Base-by-base conservation (phyloP, 2,329 filamentous ascomycete genomes). In the Aaosphaeria pasadenensis region DNA sequence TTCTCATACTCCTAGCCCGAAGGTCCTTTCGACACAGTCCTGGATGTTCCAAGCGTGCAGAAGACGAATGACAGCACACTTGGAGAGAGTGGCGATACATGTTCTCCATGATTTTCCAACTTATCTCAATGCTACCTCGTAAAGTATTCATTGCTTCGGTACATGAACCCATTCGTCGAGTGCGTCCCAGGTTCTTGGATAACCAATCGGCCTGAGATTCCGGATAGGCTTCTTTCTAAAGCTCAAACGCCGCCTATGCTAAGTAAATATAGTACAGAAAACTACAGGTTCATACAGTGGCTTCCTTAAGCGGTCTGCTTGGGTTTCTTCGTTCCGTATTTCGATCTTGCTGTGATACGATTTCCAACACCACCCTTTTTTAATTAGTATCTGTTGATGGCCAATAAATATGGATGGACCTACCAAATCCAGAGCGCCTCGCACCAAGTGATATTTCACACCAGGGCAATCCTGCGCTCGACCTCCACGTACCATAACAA, bases 321-420 rank as follows among this genome's bases (percentile, higher is more conserved):
- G 0, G 94, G 92, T 78, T 96, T 97, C 85, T 99, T 99, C 43
- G 94, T 95, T 52, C 94, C 94, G 69, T 96, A 99, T 75, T 99
- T 99, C 65, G 91, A 96, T 64, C 94, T 82, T 71, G 88, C 90
- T 24, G 86, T 89, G 64, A 87, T 82, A 59, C 94, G 81, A 70
- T 85, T 94, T 24, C 85, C 86, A 56, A 99, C 94, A 78, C 94
- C 94, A 66, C 90, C 90, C 92, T 96, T 55, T 9, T 51, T 9
- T 24, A 24, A 6, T 11, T 40, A 49, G 69, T 57, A 71, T 65
- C 45, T 11, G 9, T 30, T 7, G 32, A 6, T 32, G 38, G n/a
- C 9, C 4, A 13, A 38, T 6, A 33, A 3, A n/a, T 88, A 2
- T 9, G 33, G n/a, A n/a, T 9, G 33, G 7, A 36, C 33, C 64